A percentile compares a stretch with the other conserved stretches of the same genome.
Conservation (phyloP, 1,284 basidiomycete species). For the Apiotrichum gamsii region DNA sequence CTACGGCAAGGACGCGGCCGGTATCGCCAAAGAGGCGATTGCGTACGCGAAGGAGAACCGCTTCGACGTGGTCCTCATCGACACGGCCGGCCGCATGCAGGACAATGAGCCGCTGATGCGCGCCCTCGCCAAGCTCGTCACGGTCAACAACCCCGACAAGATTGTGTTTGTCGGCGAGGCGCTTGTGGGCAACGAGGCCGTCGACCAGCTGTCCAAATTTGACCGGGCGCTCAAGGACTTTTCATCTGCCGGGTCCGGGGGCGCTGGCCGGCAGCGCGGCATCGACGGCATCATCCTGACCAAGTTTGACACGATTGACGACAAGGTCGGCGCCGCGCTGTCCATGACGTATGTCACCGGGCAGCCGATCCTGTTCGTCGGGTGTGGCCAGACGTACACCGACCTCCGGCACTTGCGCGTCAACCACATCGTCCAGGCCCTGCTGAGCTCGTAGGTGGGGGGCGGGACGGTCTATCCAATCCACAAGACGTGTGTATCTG, state of each 20-base stretch:
- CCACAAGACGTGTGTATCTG: neutral
- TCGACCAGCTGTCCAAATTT: conserved; percentile 90
- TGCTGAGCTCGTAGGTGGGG: conserved; percentile 60
- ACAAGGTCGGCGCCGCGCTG: conserved; percentile 83
- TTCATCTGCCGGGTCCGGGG: conserved; percentile 49
- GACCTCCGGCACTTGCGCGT: conserved; percentile 83
- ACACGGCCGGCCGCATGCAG: conserved; percentile 97
- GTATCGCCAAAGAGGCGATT: conserved; percentile 93
- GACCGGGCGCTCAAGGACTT: conserved; percentile 86
- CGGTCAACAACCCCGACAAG: conserved; percentile 88
- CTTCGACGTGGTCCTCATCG: conserved; percentile 91
- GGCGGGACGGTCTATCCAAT: neutral
- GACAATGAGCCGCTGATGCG: conserved; percentile 98
- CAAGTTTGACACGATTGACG: conserved; percentile 87
- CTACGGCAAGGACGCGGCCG: conserved; percentile 97
- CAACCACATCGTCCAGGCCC: conserved; percentile 84
- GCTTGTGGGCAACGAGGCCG: conserved; percentile 91
- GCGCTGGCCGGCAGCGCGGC: conserved; percentile 54
- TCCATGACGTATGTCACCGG: conserved; percentile 98
- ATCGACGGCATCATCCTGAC: conserved; percentile 96
- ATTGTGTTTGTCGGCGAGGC: conserved; percentile 95
- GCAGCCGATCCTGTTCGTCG: conserved; percentile 92
- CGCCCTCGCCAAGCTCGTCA: conserved; percentile 93
- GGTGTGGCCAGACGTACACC: conserved; percentile 94
- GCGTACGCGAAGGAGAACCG: conserved; percentile 73